Percentiles rank a stretch among this genome's conserved stretches.
phyloP scores from a whole-genome alignment of 768 basidiomycete species.

The Mrakia gelida region DNA sequence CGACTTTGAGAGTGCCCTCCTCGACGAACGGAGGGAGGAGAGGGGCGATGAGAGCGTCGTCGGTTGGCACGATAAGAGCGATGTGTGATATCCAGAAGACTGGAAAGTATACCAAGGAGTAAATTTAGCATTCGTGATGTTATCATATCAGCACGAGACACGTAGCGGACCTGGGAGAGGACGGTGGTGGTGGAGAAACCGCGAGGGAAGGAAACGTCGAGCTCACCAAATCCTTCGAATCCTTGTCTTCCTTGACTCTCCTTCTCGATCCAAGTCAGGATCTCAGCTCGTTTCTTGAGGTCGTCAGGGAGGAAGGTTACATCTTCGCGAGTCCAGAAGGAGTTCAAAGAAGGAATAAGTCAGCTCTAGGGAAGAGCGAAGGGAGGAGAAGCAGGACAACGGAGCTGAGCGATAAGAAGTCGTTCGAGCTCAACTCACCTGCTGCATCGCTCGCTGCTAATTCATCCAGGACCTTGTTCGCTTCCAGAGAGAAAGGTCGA shows the following conservation, averaged over 20 bases:
- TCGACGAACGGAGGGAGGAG: conserved; percentile 19
- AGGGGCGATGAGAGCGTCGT: conserved; percentile 13
- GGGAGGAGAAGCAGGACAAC: background rate
- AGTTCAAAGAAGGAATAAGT: background rate
- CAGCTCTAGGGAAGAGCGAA: background rate
- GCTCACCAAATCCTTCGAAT: conserved; percentile 17
- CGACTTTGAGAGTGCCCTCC: conserved; percentile 19
- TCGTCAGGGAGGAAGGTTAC: conserved; percentile 3
- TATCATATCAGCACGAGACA: background rate
- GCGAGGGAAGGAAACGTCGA: background rate
- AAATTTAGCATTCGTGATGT: background rate
- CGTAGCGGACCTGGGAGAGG: background rate
- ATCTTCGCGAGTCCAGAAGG: background rate
- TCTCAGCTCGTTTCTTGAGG: background rate
- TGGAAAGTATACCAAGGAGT: background rate
- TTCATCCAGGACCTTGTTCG: conserved; percentile 12
- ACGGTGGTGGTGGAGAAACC: no score
- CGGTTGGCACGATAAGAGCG: background rate
- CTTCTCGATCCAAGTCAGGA: conserved; percentile 6
- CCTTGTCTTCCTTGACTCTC: background rate
- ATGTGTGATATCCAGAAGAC: conserved; percentile 21
- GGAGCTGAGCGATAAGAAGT: background rate
- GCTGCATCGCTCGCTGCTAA: background rate
- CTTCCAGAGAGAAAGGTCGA: conserved; percentile 3
- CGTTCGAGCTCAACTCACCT: background rate